Percentiles rank a stretch among this genome's conserved stretches.
Evolutionary conservation across 345 rosid genomes (phyloP).

Genomic region (Eucalyptus coolabah): DNA sequence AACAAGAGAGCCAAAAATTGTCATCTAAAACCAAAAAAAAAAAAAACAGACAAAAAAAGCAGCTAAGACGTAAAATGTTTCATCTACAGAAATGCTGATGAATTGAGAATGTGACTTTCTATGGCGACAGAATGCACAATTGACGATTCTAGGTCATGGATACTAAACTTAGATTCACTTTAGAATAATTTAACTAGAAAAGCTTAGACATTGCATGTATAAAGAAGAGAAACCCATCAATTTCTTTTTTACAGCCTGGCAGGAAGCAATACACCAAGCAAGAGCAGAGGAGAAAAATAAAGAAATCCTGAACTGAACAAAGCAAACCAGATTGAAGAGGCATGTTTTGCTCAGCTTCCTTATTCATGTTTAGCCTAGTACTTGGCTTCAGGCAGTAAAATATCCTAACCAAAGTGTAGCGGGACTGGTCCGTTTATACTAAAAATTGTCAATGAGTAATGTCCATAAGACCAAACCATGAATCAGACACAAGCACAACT

Average conservation of each 20-base stretch:
- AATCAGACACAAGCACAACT: neutral
- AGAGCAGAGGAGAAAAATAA: neutral
- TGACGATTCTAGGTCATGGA: neutral
- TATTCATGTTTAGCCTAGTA: neutral
- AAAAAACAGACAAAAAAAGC: too few relatives aligned
- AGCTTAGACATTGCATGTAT: neutral
- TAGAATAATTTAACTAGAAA: neutral
- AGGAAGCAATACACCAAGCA: neutral
- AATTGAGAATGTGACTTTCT: neutral
- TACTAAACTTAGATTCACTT: neutral
- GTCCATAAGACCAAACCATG: neutral
- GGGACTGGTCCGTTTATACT: neutral
- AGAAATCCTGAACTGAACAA: neutral
- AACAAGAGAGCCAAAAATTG: neutral
- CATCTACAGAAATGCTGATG: neutral
- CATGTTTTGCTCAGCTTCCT: neutral
- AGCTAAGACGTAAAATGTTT: neutral
- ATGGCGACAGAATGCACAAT: neutral
- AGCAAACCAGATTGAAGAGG: neutral
- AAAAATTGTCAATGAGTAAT: neutral
- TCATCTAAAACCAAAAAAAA: neutral
- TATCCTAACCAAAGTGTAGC: neutral
- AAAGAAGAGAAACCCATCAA: neutral
- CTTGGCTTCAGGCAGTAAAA: neutral
- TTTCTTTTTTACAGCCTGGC: neutral